Base-by-base conservation (phyloP, 306 rosid species). In the Cicer cuneatum region DNA sequence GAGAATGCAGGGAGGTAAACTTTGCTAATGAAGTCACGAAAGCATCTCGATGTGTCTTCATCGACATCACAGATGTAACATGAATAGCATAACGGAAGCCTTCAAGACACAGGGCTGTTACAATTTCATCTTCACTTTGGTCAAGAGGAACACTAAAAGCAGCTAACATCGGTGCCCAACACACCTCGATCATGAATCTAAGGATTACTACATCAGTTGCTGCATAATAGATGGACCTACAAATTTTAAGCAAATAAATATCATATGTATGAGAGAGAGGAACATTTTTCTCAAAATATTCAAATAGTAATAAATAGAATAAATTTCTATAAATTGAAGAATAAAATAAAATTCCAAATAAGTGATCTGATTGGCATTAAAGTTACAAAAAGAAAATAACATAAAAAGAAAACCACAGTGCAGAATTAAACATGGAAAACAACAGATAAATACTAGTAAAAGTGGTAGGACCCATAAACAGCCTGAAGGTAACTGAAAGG, bases 131-230 rank as follows among this genome's bases (percentile, higher is more conserved):
- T 63, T 90, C 98, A 84, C 90, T 91, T 81, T 84, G 97, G 75
- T 93, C 97, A 48, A 93, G 96, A 37, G 99, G 97, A 74, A 95
- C 99, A 63, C 99, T 95, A 85, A 95, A 95, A 75, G 99, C 99
- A 85, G 99, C 99, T 77, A 95, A 76, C 98, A 90, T 92, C 8
- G 99, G 99, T 79, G 99, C 99, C 99, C 99, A 95, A 83, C 99
- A 92, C 14, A 81, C 99, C 86, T 95, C 99, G 78, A 89, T 85
- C 99, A 95, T 95, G 79, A 95, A 95, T 87, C 90, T 89, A 62
- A 95, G 98, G 80, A 95, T 87, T 76, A 92, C 89, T 37, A 87
- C 97, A 84, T 95, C 98, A 57, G 98, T 95, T 72, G 97, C 99
- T 29, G 99, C 99, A 80, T 95, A 95, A 83, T 95, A 95, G 79